These are phyloP conservation scores for Malus orientalis DNA, from an alignment of 306 rosid genomes.

Conservation along the genomic window DNA sequence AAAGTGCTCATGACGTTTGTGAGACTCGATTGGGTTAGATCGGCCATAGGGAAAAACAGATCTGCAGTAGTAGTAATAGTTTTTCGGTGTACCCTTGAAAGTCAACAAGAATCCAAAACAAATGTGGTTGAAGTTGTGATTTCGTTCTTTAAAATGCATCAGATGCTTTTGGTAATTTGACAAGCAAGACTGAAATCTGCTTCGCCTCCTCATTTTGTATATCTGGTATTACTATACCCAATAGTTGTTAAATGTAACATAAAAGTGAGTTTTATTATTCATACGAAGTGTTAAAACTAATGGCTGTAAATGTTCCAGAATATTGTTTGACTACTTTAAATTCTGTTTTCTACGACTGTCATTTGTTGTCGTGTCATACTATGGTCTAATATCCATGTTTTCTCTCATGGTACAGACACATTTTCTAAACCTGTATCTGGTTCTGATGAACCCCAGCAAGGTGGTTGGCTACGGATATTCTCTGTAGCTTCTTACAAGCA, in stretches of 20 bases:
- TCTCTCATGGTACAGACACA: conserved; percentile 49
- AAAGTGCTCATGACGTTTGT: neutral
- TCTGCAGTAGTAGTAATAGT: neutral
- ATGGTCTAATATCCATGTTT: conserved; percentile 7
- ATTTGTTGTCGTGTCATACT: conserved; percentile 5
- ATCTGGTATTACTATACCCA: neutral
- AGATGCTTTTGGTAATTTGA: neutral
- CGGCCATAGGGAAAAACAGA: neutral
- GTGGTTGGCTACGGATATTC: conserved; percentile 69
- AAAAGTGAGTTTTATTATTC: neutral
- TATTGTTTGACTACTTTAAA: neutral
- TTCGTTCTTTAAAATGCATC: neutral
- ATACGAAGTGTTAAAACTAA: neutral
- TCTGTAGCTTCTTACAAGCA: conserved; percentile 67
- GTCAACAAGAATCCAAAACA: neutral
- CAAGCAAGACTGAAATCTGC: neutral
- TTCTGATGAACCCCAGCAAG: conserved; percentile 72
- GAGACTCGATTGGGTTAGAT: neutral
- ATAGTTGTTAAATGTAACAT: neutral
- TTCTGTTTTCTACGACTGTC: neutral
- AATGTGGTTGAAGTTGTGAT: neutral
- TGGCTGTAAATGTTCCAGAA: neutral
- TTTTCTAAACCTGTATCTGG: conserved; percentile 82
- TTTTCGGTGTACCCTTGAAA: neutral
- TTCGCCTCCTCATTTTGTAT: neutral